Base-by-base conservation (phyloP, 2,329 filamentous ascomycete genomes). In the Cercospora sp. region DNA sequence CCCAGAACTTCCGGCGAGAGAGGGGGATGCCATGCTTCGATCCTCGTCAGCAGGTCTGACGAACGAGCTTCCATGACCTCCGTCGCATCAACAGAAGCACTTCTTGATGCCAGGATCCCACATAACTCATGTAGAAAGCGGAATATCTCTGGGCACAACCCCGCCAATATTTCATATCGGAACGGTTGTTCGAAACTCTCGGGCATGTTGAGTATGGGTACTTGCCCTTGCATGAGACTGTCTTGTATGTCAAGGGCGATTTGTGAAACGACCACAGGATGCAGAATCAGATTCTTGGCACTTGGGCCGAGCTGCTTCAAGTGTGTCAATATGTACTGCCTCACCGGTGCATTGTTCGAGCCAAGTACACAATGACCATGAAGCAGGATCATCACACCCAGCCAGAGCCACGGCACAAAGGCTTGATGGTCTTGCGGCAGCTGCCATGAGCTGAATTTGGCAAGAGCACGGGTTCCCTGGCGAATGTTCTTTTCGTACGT, bases 401-500 rank as follows among this genome's bases (percentile, higher is more conserved):
- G 53, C 53, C 61, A 67, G 18, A 64, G 43, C 66, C 66, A 67
- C 18, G 66, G 61, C 40, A 61, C 30, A 61, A 67, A 67, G 5
- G 40, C 66, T 9, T 24, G 18, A 16, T 49, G 12, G 24, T 26
- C 32, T 9, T 45, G 62, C 3, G 66, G 61, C 3, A 24, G 9
- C 13, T 51, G 16, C 12, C 32, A 45, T 0, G 57, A 30, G 43
- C 61, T 21, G 32, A 65, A 65, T 18, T 65, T 67, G 37, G 49
- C 49, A 21, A 67, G 32, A 26, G 66, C 66, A 40, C 24, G 21
- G 1, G 61, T 51, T 9, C 40, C 66, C 21, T 51, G 53, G 3
- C n/a, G 40, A 10, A 59, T 40, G 30, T 63, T 67, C 10, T 26
- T 13, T 8, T 67, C 61, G n/a, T 28, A 61, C 18, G 58, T 32